These are phyloP conservation scores for Trichoderma koningii DNA, from an alignment of 2,329 filamentous ascomycete species.

Conservation along the genomic window DNA sequence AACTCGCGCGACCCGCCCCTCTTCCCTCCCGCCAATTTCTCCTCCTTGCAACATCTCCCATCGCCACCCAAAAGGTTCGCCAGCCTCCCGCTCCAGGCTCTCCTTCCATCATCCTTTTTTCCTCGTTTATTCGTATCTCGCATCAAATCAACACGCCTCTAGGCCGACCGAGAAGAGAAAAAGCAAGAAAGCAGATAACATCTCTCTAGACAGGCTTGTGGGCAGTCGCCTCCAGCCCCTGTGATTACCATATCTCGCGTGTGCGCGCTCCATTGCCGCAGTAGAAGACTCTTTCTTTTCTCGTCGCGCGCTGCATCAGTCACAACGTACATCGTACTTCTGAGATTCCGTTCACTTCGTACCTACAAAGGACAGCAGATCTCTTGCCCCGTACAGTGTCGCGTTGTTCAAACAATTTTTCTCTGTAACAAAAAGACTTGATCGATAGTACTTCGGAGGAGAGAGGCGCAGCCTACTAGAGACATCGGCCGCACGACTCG, in stretches of 20 bases:
- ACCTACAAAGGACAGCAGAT: conserved; percentile 26
- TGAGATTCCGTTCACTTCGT: conserved; percentile 28
- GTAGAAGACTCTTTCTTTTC: conserved; percentile 31
- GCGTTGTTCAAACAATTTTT: conserved; percentile 5
- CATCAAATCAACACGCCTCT: conserved; percentile 6
- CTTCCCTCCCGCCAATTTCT: conserved; percentile 26
- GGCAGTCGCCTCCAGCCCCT: conserved; percentile 24
- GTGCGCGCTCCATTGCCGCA: conserved; percentile 28
- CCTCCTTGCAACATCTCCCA: conserved; percentile 25
- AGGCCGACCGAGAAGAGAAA: conserved; percentile 15
- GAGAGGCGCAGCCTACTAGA: conserved; percentile 13
- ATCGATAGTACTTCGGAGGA: conserved; percentile 26
- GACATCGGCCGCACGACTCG: conserved; percentile 25
- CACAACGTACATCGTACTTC: conserved; percentile 30
- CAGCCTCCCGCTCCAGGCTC: conserved; percentile 8
- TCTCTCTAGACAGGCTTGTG: conserved; percentile 10
- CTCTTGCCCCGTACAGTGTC: conserved; percentile 27
- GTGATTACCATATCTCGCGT: conserved; percentile 29
- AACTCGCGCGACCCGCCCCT: conserved; percentile 24
- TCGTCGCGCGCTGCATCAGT: conserved; percentile 27
- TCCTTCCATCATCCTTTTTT: conserved; percentile 7
- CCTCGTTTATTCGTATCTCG: conserved; percentile 12
- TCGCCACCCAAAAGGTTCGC: conserved; percentile 8
- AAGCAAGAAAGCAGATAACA: conserved; percentile 12
- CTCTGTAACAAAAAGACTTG: conserved; percentile 27